phyloP scores from a whole-genome alignment of 2,329 filamentous ascomycete genomes.

The Beauveria medogensis region DNA sequence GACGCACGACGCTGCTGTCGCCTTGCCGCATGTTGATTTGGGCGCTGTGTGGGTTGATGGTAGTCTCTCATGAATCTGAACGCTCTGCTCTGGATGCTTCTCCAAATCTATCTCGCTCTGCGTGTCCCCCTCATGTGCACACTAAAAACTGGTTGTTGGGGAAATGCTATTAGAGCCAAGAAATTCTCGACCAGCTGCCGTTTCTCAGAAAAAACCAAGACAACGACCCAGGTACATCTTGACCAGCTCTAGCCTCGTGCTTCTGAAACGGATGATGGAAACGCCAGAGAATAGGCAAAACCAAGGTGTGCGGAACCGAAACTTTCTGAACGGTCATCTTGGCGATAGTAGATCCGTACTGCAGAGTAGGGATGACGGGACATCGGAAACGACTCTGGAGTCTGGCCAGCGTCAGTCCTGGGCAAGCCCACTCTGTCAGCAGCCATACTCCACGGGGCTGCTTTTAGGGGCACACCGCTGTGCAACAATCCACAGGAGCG shows the following conservation, averaged over 20 bases:
- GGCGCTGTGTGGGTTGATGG: no score
- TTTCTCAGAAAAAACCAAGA: neutral
- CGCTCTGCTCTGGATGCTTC: no score
- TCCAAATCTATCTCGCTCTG: no score
- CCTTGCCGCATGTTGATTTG: no score
- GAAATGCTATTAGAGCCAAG: no score
- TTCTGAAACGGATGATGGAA: neutral
- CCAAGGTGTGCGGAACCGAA: neutral
- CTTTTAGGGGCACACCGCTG: neutral
- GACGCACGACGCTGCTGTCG: neutral
- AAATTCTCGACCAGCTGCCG: no score
- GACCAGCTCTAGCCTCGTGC: neutral
- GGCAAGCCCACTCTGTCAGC: conserved; percentile 1
- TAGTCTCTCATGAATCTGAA: no score
- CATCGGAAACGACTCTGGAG: neutral
- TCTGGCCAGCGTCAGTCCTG: neutral
- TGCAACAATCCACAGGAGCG: neutral
- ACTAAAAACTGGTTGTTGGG: no score
- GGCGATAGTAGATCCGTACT: neutral
- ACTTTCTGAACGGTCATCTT: neutral
- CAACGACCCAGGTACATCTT: neutral
- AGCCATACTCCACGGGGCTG: conserved; percentile 4
- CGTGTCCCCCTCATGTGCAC: no score
- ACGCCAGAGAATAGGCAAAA: neutral
- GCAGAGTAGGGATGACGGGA: neutral